phyloP scores from a whole-genome alignment of 2,329 filamentous ascomycete genomes.

The Penicillium sp. region DNA sequence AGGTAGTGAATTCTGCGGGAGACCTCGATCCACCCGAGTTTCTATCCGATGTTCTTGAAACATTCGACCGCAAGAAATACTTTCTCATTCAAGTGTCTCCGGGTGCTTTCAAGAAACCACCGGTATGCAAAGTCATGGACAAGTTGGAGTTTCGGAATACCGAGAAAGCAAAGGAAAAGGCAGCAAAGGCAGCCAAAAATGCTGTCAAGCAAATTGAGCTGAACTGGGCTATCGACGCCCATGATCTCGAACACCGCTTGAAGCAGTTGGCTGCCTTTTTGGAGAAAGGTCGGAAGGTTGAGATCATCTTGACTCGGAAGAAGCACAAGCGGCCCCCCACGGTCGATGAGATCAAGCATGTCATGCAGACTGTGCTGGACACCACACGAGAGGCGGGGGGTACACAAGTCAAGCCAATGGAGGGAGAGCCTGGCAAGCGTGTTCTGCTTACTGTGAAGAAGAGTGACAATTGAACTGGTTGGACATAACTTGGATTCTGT shows the following conservation, averaged over 20 bases:
- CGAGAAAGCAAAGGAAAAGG: slow-evolving; percentile 29
- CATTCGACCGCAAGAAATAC: slow-evolving; percentile 51
- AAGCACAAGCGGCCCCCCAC: slow-evolving; percentile 61
- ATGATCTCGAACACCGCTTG: slow-evolving; percentile 74
- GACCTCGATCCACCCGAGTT: slow-evolving; percentile 30
- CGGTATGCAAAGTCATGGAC: slow-evolving; percentile 69
- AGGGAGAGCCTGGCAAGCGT: slow-evolving; percentile 42
- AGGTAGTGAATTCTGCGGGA: slow-evolving; percentile 36
- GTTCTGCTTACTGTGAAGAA: slow-evolving; percentile 41
- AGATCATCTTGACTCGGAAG: slow-evolving; percentile 70
- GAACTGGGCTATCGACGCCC: slow-evolving; percentile 78
- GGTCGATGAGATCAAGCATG: slow-evolving; percentile 58
- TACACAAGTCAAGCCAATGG: slow-evolving; percentile 41
- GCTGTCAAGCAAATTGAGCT: slow-evolving; percentile 76
- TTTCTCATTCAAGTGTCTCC: slow-evolving; percentile 53
- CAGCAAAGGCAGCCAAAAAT: slow-evolving; percentile 42
- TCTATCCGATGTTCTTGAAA: slow-evolving; percentile 37
- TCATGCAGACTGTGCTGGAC: slow-evolving; percentile 55
- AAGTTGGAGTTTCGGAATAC: slow-evolving; percentile 34
- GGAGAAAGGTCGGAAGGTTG: slow-evolving; percentile 70
- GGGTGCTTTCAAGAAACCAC: slow-evolving; percentile 37
- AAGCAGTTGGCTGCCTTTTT: slow-evolving; percentile 68
- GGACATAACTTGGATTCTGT: not conserved
- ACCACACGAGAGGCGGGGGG: slow-evolving; percentile 46
- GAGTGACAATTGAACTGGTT: slow-evolving; percentile 6